Evolutionary conservation across 306 rosid species (phyloP).

Genomic region (Ochetophila trinervis): DNA sequence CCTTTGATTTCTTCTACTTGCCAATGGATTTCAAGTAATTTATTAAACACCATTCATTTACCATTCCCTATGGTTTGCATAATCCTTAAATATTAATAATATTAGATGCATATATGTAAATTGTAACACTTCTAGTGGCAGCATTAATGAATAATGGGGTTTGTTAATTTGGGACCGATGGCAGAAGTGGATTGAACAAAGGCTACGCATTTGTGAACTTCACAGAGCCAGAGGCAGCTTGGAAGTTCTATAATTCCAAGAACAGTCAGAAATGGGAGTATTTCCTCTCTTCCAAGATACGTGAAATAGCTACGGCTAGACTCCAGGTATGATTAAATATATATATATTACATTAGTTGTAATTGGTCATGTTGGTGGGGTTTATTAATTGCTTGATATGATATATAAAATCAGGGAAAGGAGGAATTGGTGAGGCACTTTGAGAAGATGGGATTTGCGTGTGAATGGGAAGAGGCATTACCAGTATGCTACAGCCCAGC

Average conservation of each 20-base stretch:
- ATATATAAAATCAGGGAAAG: constrained; percentile 61
- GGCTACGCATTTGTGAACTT: constrained; percentile 78
- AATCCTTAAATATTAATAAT: no score
- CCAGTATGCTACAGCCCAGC: constrained; percentile 53
- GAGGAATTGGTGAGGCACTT: constrained; percentile 37
- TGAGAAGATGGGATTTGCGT: constrained; percentile 35
- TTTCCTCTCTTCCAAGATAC: constrained; percentile 44
- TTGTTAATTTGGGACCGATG: not conserved
- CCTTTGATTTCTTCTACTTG: constrained; percentile 54
- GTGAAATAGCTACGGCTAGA: constrained; percentile 44
- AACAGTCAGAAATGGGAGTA: constrained; percentile 37
- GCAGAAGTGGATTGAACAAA: constrained; percentile 50
- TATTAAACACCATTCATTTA: no score
- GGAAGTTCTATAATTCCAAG: constrained; percentile 34
- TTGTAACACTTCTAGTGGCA: no score
- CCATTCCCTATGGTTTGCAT: no score
- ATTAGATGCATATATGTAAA: no score
- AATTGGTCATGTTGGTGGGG: no score
- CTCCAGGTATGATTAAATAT: constrained; percentile 36
- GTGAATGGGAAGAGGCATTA: constrained; percentile 33
- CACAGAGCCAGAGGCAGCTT: constrained; percentile 40
- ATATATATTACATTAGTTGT: no score
- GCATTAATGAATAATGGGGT: no score
- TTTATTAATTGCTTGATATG: no score
- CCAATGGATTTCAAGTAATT: constrained; percentile 61